phyloP scores from a whole-genome alignment of 495 filamentous ascomycete genomes.

The Penicillium silybi region DNA sequence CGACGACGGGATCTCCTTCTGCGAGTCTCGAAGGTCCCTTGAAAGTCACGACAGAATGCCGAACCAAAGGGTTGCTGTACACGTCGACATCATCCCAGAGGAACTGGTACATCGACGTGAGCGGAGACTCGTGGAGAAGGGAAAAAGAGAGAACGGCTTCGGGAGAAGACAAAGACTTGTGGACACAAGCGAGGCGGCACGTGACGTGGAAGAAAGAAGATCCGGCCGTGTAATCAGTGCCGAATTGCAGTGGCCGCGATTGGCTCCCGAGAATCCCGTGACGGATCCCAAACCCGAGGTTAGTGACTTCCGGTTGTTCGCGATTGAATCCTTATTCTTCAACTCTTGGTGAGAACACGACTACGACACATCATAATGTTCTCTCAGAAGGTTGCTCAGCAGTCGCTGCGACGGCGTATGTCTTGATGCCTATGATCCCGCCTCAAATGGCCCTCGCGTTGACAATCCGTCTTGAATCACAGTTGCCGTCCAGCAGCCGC shows the following conservation, averaged over 20 bases:
- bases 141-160: conserved; percentile 24
- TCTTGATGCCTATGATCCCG: conserved; percentile 6
- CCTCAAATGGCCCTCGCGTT: conserved; percentile 10
- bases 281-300: conserved; percentile 41
- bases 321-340: conserved; percentile 15
- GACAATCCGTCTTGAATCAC: conserved; percentile 14
- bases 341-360: conserved; percentile 15
- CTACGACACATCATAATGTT: conserved; percentile 49
- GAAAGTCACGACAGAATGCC: conserved; percentile 48
- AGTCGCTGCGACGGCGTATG: conserved; percentile 67
- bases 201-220: conserved; percentile 35
- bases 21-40: conserved; percentile 37
- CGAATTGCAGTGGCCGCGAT: conserved; percentile 32
- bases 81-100: conserved; percentile 42
- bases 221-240: conserved; percentile 23
- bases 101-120: conserved; percentile 37
- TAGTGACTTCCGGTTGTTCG: conserved; percentile 39
- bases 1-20: conserved; percentile 49
- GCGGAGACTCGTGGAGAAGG: conserved; percentile 44
- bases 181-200: conserved; percentile 19
- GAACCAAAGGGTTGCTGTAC: conserved; percentile 43
- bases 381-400: conserved; percentile 61
- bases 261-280: conserved; percentile 35
- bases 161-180: conserved; percentile 11
- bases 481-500: conserved; percentile 51